Conservation (phyloP, 2,329 filamentous ascomycete genomes). For the Fusarium scirpi region DNA sequence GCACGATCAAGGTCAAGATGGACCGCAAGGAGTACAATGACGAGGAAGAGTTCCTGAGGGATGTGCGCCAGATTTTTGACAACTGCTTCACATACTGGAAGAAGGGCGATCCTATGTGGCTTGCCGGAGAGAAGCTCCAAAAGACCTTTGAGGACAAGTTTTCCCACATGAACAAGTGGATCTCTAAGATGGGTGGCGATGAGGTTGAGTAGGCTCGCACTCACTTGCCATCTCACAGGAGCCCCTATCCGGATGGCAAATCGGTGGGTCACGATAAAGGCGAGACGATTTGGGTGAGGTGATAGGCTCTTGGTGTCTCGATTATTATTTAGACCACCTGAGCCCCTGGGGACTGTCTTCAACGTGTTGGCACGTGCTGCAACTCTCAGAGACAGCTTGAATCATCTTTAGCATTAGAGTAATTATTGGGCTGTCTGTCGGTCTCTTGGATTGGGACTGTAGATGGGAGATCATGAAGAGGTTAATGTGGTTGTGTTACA, state of each 20-base stretch:
- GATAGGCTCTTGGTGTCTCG: neutral
- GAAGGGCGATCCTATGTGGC: constrained; percentile 66
- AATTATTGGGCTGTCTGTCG: neutral
- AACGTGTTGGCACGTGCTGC: neutral
- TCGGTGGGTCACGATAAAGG: neutral
- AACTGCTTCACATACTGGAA: constrained; percentile 76
- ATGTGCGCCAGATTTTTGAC: constrained; percentile 71
- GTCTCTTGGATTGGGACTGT: neutral
- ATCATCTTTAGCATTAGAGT: constrained; percentile 1
- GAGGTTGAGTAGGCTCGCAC: constrained; percentile 47
- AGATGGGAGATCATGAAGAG: constrained; percentile 3
- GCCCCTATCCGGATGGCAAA: neutral
- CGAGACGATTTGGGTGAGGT: neutral
- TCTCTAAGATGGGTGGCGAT: constrained; percentile 63
- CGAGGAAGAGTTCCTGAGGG: constrained; percentile 66
- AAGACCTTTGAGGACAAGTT: constrained; percentile 71
- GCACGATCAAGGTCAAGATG: constrained; percentile 71
- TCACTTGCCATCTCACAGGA: neutral
- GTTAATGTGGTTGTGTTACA: constrained; percentile 4
- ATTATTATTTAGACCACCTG: neutral
- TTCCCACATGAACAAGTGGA: constrained; percentile 69
- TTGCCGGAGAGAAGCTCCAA: constrained; percentile 68
- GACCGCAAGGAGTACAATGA: constrained; percentile 63
- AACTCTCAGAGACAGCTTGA: neutral
- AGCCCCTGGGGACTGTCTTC: neutral